Evolutionary conservation across 139 green algal species (phyloP).

Genomic region (Raphidocelis subcapitata): DNA sequence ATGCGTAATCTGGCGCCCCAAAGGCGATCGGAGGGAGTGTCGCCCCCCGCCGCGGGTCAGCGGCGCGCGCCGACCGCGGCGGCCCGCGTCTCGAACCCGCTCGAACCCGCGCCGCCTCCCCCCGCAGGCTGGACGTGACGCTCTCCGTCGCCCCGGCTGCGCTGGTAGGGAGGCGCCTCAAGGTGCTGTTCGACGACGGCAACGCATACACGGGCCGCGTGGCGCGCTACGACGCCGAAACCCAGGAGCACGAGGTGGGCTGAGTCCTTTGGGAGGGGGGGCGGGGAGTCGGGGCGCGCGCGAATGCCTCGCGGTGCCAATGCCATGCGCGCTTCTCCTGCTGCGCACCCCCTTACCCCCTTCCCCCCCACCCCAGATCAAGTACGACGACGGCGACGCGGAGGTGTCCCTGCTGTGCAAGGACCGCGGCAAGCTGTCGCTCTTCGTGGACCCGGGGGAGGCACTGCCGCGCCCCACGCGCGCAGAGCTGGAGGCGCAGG

Average conservation of each 20-base stretch:
- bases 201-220: constrained; percentile 61
- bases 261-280: no score
- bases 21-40: no score
- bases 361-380: no score
- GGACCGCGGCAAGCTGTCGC: neutral
- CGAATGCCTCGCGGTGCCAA: no score
- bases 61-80: no score
- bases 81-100: no score
- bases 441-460: neutral
- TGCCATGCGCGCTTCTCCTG: no score
- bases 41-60: no score
- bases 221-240: constrained; percentile 11
- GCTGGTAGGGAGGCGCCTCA: constrained; percentile 49
- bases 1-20: no score
- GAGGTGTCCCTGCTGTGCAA: constrained; percentile 7
- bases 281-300: no score
- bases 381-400: constrained; percentile 21
- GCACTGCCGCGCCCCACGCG: neutral
- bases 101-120: no score
- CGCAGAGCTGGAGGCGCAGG: neutral
- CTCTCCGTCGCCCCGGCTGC: constrained; percentile 21
- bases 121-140: constrained; percentile 29
- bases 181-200: constrained; percentile 56
- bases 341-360: no score
- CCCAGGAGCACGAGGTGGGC: constrained; percentile 52